Conservation (phyloP, 495 filamentous ascomycete genomes). For the Durotheca rogersii region DNA sequence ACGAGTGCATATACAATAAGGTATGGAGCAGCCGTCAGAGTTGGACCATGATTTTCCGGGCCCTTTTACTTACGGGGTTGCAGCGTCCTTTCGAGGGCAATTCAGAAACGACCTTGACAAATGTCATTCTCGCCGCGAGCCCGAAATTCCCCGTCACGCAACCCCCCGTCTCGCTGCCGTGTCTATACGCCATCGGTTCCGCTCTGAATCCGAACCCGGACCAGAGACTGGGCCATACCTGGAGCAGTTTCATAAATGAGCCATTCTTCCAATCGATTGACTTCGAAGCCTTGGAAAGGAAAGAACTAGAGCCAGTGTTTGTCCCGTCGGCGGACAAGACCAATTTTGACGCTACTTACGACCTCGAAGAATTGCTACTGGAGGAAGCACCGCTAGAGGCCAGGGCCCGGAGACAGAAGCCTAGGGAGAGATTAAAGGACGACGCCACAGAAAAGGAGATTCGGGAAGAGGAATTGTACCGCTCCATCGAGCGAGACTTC, state of each 20-base stretch:
- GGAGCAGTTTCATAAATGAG: slow-evolving; percentile 78
- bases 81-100: slow-evolving; percentile 89
- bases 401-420: slow-evolving; percentile 87
- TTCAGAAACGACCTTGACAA: slow-evolving; percentile 74
- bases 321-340: slow-evolving; percentile 93
- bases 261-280: slow-evolving; percentile 86
- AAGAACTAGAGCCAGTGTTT: slow-evolving; percentile 90
- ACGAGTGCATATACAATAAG: slow-evolving; percentile 99
- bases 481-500: slow-evolving; percentile 91
- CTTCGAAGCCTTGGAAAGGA: slow-evolving; percentile 81
- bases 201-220: slow-evolving; percentile 78
- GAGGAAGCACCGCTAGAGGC: slow-evolving; percentile 97
- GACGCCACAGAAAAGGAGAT: slow-evolving; percentile 97
- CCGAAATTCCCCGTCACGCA: slow-evolving; percentile 87
- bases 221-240: slow-evolving; percentile 78
- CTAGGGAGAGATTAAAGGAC: slow-evolving; percentile 83
- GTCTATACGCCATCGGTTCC: slow-evolving; percentile 79
- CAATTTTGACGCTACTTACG: slow-evolving; percentile 98
- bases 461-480: slow-evolving; percentile 88
- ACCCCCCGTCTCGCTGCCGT: slow-evolving; percentile 81
- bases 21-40: slow-evolving; percentile 48
- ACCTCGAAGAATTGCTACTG: slow-evolving; percentile 88
- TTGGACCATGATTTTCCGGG: neutral
- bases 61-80: slow-evolving; percentile 30
- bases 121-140: slow-evolving; percentile 76